Evolutionary conservation across 2,329 filamentous ascomycete genomes (phyloP).

Genomic region (Biscogniauxia marginata): DNA sequence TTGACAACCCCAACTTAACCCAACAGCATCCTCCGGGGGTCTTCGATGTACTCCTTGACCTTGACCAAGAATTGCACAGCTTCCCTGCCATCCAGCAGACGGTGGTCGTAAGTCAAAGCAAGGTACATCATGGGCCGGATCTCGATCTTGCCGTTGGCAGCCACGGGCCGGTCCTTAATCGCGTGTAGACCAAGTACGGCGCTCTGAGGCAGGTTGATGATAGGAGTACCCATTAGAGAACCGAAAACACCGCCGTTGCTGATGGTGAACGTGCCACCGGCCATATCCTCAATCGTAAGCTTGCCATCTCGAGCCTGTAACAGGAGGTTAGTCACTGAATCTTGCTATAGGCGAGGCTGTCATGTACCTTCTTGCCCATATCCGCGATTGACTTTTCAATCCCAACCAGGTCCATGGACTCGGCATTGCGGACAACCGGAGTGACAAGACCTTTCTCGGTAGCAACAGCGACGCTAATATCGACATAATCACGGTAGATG

Average conservation of each 20-base stretch:
- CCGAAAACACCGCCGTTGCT: constrained; percentile 97
- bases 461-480: constrained; percentile 94
- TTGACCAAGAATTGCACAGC: constrained; percentile 95
- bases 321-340: constrained; percentile 7
- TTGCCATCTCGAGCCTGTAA: constrained; percentile 88
- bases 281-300: constrained; percentile 98
- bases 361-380: constrained; percentile 84
- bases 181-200: constrained; percentile 91
- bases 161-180: constrained; percentile 92
- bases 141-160: constrained; percentile 89
- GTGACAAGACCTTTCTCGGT: constrained; percentile 98
- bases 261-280: constrained; percentile 96
- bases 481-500: constrained; percentile 96
- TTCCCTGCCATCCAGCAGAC: constrained; percentile 90
- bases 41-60: constrained; percentile 97
- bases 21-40: constrained; percentile 87
- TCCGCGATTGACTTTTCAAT: constrained; percentile 93
- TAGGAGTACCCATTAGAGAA: constrained; percentile 94
- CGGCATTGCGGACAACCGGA: constrained; percentile 90
- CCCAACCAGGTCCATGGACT: constrained; percentile 80
- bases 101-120: constrained; percentile 95
- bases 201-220: constrained; percentile 95
- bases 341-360: constrained; percentile 1
- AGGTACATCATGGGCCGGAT: constrained; percentile 99
- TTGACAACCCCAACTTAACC: constrained; percentile 9